Base-by-base conservation (phyloP, 73 alveolate species). In the Symbiodinium natans region DNA sequence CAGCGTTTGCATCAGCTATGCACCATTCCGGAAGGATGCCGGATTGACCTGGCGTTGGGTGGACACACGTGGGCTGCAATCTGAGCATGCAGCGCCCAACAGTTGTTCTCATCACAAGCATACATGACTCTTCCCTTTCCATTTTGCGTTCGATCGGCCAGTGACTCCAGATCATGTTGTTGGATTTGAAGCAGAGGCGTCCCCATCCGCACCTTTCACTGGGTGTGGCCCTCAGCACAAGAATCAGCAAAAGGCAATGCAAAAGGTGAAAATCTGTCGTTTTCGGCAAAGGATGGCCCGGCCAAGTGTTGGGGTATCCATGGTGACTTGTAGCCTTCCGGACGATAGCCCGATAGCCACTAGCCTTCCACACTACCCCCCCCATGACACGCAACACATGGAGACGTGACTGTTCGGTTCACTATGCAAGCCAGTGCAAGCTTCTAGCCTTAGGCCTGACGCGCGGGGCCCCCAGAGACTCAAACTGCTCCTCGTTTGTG, bases 31-130 rank as follows among this genome's bases (percentile, higher is more conserved):
- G 40, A 63, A 88, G 95, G 95, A 88, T 25, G 95, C 39, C 39
- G 95, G 74, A 27, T 42, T 88, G 46, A n/a, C 95, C 4, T 88
- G 95, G 95, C 59, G 95, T 25, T 88, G 95, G 95, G 95, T 88
- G 75, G 95, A 88, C 39, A 34, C 74, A 9, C 85, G 80, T 7
- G 95, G 95, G 95, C 74, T n/a, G 43, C 71, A 33, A 7, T 13
- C 73, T 42, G 36, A 9, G 43, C 39, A 38, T 6, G 52, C 23
- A 17, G 41, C n/a, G 48, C 31, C 21, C 1, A 25, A 38, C n/a
- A 38, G 42, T 7, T 77, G 42, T 5, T 42, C n/a, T 29, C 4
- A 17, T 7, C 13, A 29, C 34, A 41, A 29, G 21, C 8, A 31
- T 42, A 4, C 54, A 1, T n/a, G 42, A 21, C 38, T 34, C n/a